These are phyloP conservation scores for Lepidium sativum DNA, from an alignment of 345 rosid species.

Conservation along the genomic window DNA sequence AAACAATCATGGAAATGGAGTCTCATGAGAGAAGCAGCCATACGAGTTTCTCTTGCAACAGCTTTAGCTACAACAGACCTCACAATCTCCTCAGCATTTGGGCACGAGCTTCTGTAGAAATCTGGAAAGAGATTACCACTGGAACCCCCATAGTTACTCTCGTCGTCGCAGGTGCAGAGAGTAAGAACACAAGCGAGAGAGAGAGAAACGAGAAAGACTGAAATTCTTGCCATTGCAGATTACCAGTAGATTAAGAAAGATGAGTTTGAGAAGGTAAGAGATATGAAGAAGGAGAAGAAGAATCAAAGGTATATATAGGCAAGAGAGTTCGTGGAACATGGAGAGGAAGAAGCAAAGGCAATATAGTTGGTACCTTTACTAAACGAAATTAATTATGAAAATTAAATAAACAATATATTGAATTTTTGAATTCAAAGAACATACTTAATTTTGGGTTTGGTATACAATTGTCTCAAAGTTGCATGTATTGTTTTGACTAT, in stretches of 20 bases:
- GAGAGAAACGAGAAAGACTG: slow-evolving; percentile 28
- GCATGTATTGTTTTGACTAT: slow-evolving; percentile 10
- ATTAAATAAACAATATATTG: not conserved
- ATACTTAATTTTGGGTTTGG: slow-evolving; percentile 5
- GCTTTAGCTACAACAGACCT: slow-evolving; percentile 42
- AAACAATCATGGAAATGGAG: slow-evolving; percentile 86
- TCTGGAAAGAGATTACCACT: slow-evolving; percentile 43
- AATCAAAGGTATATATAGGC: slow-evolving; percentile 8
- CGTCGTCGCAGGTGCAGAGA: slow-evolving; percentile 30
- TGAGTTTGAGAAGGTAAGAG: slow-evolving; percentile 6
- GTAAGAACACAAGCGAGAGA: slow-evolving; percentile 38
- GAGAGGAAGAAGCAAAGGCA: slow-evolving; percentile 12
- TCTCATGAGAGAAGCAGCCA: slow-evolving; percentile 55
- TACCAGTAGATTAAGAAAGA: not conserved
- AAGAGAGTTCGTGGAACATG: slow-evolving; percentile 1
- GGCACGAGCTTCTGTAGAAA: slow-evolving; percentile 66
- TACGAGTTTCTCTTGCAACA: too few species aligned
- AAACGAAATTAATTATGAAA: not conserved
- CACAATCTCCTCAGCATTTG: slow-evolving; percentile 49
- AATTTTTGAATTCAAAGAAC: not conserved
- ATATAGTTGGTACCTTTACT: slow-evolving; percentile 19
- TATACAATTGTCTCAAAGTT: slow-evolving; percentile 12
- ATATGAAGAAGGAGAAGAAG: slow-evolving; percentile 12
- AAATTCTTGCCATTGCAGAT: slow-evolving; percentile 30
- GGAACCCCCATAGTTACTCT: slow-evolving; percentile 1